Evolutionary conservation across 257 asterid species (phyloP).

Genomic region (Perilla frutescens): DNA sequence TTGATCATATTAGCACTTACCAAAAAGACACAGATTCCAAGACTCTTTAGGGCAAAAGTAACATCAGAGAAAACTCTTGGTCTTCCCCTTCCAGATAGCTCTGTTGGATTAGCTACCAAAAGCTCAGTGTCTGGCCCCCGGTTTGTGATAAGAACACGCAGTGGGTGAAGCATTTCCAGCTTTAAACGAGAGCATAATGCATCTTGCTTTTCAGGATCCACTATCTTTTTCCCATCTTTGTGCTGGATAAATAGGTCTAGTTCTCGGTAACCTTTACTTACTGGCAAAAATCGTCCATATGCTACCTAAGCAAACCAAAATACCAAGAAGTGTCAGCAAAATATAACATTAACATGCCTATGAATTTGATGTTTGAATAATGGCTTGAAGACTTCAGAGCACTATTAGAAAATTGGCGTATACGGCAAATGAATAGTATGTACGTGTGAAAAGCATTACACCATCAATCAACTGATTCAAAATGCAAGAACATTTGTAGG

Average conservation of each 20-base stretch:
- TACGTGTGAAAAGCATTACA: neutral
- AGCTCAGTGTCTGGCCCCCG: conserved; percentile 92
- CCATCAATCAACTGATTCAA: neutral
- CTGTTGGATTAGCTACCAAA: conserved; percentile 87
- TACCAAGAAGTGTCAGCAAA: conserved; percentile 3
- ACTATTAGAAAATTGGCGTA: neutral
- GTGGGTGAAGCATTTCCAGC: conserved; percentile 81
- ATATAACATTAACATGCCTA: neutral
- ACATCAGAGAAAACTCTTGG: conserved; percentile 86
- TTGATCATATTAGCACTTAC: conserved; percentile 45
- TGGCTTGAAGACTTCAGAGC: neutral
- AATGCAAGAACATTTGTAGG: neutral
- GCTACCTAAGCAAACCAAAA: conserved; percentile 55
- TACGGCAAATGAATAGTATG: neutral
- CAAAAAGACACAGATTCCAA: conserved; percentile 76
- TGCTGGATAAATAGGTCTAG: conserved; percentile 72
- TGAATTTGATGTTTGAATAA: neutral
- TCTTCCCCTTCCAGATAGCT: conserved; percentile 84
- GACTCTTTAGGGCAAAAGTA: conserved; percentile 67
- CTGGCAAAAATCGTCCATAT: conserved; percentile 71
- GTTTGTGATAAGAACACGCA: conserved; percentile 69
- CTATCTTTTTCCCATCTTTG: conserved; percentile 74
- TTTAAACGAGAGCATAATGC: conserved; percentile 66
- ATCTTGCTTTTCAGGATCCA: conserved; percentile 79
- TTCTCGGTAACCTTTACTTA: conserved; percentile 66